Conservation (phyloP, 306 rosid species). For the Mucuna pruriens region DNA sequence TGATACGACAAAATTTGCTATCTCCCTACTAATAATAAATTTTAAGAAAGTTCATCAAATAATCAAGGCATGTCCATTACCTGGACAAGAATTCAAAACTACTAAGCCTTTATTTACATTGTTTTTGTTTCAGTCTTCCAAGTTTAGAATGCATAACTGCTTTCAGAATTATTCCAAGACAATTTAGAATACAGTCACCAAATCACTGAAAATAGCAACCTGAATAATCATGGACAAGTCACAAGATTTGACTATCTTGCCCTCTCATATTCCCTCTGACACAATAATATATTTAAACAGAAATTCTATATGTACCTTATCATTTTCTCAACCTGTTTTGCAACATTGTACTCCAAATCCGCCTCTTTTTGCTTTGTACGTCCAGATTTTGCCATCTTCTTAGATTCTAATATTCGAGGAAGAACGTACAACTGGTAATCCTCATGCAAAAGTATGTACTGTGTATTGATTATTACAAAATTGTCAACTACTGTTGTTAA, state of each 20-base stretch:
- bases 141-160: conserved; percentile 5
- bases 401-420: conserved; percentile 93
- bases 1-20: background rate
- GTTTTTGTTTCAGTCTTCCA: conserved; percentile 4
- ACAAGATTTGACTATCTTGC: conserved; percentile 5
- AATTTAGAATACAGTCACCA: conserved; percentile 23
- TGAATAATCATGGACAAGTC: conserved; percentile 20
- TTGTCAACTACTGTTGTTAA: conserved; percentile 36
- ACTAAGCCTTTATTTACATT: conserved; percentile 16
- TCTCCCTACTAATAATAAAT: background rate
- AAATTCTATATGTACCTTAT: conserved; percentile 63
- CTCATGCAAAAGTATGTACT: conserved; percentile 90
- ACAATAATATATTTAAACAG: conserved; percentile 20
- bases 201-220: conserved; percentile 29
- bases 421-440: conserved; percentile 90
- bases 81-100: conserved; percentile 4
- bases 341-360: conserved; percentile 95
- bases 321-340: conserved; percentile 99
- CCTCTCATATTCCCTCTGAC: conserved; percentile 5
- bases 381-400: conserved; percentile 99
- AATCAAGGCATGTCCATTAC: conserved; percentile 12
- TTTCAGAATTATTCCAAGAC: background rate
- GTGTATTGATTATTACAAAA: conserved; percentile 45
- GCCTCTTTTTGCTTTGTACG: conserved; percentile 98
- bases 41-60: background rate